Conservation (phyloP, 1,139 yeast genomes). For the Candida anutae region DNA sequence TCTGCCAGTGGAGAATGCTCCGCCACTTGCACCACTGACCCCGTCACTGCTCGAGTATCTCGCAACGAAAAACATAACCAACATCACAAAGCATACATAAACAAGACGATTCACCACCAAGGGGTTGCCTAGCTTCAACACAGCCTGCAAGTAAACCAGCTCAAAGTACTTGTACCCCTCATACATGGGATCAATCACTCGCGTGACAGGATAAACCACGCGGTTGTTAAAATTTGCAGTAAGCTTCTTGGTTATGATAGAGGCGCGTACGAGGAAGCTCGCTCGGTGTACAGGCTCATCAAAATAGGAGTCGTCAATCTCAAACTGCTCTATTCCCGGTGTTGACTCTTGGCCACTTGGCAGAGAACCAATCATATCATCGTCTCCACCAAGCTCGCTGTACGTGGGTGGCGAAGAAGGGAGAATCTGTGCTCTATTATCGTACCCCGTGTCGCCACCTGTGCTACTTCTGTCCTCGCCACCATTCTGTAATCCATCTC, state of each 20-base stretch:
- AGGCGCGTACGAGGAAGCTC: constrained; percentile 22
- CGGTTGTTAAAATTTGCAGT: constrained; percentile 33
- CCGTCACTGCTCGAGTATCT: constrained; percentile 46
- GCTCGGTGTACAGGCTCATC: constrained; percentile 10
- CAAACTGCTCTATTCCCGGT: constrained; percentile 35
- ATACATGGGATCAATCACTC: constrained; percentile 61
- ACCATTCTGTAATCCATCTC: no score
- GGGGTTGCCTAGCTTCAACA: constrained; percentile 75
- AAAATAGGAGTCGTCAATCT: constrained; percentile 29
- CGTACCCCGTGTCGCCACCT: no score
- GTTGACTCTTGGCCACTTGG: no score
- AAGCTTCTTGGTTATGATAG: constrained; percentile 22
- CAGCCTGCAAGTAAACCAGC: constrained; percentile 44
- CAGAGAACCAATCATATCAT: no score
- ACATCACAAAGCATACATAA: constrained; percentile 58
- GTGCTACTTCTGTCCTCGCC: no score
- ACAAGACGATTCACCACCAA: constrained; percentile 70
- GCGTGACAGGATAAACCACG: constrained; percentile 47
- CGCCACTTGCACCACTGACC: constrained; percentile 33
- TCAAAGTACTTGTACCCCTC: constrained; percentile 43
- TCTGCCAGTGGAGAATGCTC: constrained; percentile 46
- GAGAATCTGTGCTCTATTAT: no score
- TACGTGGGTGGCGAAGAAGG: no score
- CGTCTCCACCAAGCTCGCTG: no score
- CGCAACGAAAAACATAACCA: constrained; percentile 50